phyloP scores from a whole-genome alignment of 2,329 filamentous ascomycete genomes.

The Hypoxylon sp. region DNA sequence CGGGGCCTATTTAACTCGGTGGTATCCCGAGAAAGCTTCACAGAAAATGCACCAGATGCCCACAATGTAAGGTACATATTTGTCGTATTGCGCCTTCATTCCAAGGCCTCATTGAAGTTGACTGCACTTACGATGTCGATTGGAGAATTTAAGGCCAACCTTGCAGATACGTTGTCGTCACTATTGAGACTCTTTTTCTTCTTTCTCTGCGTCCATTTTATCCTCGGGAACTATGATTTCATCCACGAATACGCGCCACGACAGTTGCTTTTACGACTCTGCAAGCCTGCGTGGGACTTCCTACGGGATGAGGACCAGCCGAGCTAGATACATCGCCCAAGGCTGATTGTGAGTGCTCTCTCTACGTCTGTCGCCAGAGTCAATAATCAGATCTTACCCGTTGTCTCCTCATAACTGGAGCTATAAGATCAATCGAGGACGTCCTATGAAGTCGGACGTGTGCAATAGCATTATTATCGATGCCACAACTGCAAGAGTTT shows the following conservation, averaged over 20 bases:
- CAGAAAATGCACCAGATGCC: background rate
- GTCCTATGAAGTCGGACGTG: background rate
- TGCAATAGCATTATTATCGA: background rate
- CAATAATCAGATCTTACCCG: background rate
- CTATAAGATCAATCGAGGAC: background rate
- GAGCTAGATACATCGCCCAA: background rate
- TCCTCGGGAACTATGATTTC: background rate
- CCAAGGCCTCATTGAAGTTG: background rate
- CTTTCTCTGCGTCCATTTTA: background rate
- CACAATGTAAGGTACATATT: too few relatives aligned
- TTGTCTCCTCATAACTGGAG: background rate
- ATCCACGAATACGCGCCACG: background rate
- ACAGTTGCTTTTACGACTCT: background rate
- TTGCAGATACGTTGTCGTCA: background rate
- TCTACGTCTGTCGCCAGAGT: too few relatives aligned
- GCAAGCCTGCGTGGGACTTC: background rate
- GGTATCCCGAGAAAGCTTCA: background rate
- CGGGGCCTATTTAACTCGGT: background rate
- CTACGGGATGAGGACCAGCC: background rate
- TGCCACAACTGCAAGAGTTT: background rate
- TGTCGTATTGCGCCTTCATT: background rate
- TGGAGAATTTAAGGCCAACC: background rate
- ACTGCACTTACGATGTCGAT: background rate
- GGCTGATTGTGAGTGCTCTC: too few relatives aligned
- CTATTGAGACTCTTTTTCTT: background rate